A percentile compares a stretch with the other conserved stretches of the same genome.
Conservation (phyloP, 768 basidiomycete species). For the Xerocomus potaroensis region DNA sequence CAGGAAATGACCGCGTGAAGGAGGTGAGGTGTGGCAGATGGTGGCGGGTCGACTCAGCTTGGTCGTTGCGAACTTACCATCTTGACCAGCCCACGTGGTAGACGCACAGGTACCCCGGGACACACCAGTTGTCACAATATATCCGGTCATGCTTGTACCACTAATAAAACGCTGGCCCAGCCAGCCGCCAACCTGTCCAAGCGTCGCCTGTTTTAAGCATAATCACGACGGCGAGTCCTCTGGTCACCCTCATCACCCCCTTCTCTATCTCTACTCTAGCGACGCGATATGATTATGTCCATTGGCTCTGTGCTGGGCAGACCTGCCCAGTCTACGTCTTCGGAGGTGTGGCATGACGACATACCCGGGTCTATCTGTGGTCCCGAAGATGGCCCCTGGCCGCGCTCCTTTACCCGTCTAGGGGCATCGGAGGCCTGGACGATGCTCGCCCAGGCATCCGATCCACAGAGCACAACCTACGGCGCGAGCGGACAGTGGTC, state of each 20-base stretch:
- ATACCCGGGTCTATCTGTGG: conserved; percentile 59
- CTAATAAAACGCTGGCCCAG: conserved; percentile 10
- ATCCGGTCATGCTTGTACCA: conserved; percentile 19
- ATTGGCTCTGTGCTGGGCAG: conserved; percentile 12
- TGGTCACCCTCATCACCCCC: conserved; percentile 3
- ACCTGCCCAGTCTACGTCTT: conserved; percentile 16
- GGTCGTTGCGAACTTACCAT: conserved; percentile 4
- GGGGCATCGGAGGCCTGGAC: conserved; percentile 50
- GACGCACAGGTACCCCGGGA: conserved; percentile 18
- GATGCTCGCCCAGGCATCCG: conserved; percentile 46
- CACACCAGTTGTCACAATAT: conserved; percentile 21
- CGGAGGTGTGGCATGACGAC: conserved; percentile 53
- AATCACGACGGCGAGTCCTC: conserved; percentile 3
- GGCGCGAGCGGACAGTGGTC: conserved; percentile 35
- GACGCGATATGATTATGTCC: conserved; percentile 17
- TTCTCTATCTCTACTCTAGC: background rate
- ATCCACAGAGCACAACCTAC: conserved; percentile 44
- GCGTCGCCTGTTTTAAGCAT: conserved; percentile 30
- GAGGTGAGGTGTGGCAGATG: conserved; percentile 8
- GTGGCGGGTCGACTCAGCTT: conserved; percentile 12
- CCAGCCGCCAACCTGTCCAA: conserved; percentile 22
- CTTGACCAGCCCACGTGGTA: conserved; percentile 24
- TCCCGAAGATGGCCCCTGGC: conserved; percentile 65
- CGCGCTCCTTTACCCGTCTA: conserved; percentile 52
- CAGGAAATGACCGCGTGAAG: conserved; percentile 26